Conservation (phyloP, 73 alveolate species). For the Paramecium sonneborni region DNA sequence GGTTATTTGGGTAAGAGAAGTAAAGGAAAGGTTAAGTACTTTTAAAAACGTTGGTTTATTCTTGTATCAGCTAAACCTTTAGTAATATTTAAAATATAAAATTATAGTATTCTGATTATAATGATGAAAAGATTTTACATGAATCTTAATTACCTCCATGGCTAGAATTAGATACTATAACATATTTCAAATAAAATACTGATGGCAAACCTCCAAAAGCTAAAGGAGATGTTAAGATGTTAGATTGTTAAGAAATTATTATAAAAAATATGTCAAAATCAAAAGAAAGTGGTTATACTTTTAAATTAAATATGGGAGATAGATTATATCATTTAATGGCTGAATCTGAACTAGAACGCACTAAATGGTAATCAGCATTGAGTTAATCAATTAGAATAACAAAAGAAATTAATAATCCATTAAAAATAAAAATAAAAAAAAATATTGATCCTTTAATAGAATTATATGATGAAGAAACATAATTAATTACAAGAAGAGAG, state of each 20-base stretch:
- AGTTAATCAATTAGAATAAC: slow-evolving; percentile 18
- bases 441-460: slow-evolving; percentile 42
- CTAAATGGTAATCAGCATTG: slow-evolving; percentile 61
- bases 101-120: slow-evolving; percentile 29
- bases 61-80: slow-evolving; percentile 80
- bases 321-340: slow-evolving; percentile 76
- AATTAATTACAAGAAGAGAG: not conserved
- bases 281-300: slow-evolving; percentile 78
- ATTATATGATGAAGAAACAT: slow-evolving; percentile 5
- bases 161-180: slow-evolving; percentile 75
- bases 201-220: slow-evolving; percentile 73
- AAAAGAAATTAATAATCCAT: slow-evolving; percentile 43
- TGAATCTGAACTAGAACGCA: slow-evolving; percentile 74
- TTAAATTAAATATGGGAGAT: slow-evolving; percentile 74
- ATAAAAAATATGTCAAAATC: slow-evolving; percentile 79
- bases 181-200: slow-evolving; percentile 67
- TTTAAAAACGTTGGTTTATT: slow-evolving; percentile 80
- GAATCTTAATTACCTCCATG: slow-evolving; percentile 82
- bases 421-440: slow-evolving; percentile 20
- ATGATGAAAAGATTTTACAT: slow-evolving; percentile 71
- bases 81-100: slow-evolving; percentile 60
- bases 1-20: slow-evolving; percentile 84
- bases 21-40: slow-evolving; percentile 77
- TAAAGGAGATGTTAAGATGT: slow-evolving; percentile 70
- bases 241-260: slow-evolving; percentile 68